Percentiles rank a stretch among this genome's conserved stretches.
phyloP scores from a whole-genome alignment of 495 filamentous ascomycete species.

The Talaromyces proteolyticus region DNA sequence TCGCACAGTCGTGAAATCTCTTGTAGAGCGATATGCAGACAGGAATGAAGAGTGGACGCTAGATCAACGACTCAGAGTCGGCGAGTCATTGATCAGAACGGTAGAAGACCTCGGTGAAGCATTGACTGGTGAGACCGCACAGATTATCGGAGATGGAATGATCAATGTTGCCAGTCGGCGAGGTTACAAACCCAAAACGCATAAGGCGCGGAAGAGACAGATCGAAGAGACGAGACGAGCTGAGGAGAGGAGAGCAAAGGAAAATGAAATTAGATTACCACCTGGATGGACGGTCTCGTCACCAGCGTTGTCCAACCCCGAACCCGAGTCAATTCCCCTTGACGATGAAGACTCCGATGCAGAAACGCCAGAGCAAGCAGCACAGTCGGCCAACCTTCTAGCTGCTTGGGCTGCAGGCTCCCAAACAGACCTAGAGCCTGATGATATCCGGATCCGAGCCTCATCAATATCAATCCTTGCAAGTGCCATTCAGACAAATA shows the following conservation, averaged over 20 bases:
- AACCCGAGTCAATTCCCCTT: conserved; percentile 34
- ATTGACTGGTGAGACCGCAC: conserved; percentile 51
- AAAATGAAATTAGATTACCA: conserved; percentile 14
- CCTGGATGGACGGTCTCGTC: conserved; percentile 27
- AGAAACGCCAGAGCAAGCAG: conserved; percentile 43
- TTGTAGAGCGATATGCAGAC: conserved; percentile 68
- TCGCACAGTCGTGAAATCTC: conserved; percentile 54
- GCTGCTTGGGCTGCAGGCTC: conserved; percentile 67
- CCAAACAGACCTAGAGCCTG: conserved; percentile 42
- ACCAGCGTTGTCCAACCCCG: conserved; percentile 4
- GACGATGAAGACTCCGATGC: conserved; percentile 33
- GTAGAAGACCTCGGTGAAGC: conserved; percentile 60
- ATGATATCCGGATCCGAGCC: conserved; percentile 72
- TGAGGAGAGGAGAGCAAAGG: conserved; percentile 28
- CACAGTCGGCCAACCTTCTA: conserved; percentile 58
- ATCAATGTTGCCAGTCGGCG: conserved; percentile 63
- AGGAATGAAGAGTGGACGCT: conserved; percentile 48
- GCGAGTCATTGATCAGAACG: conserved; percentile 65
- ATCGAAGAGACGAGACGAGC: conserved; percentile 37
- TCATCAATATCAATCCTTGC: conserved; percentile 74
- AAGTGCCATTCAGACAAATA: conserved; percentile 58
- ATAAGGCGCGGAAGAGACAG: conserved; percentile 46
- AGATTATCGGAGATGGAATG: conserved; percentile 53
- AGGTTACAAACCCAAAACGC: conserved; percentile 45
- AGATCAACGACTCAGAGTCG: conserved; percentile 65